Percentiles rank a stretch among this genome's conserved stretches.
Conservation (phyloP, 2,329 filamentous ascomycete genomes). For the Clonostachys sp. region DNA sequence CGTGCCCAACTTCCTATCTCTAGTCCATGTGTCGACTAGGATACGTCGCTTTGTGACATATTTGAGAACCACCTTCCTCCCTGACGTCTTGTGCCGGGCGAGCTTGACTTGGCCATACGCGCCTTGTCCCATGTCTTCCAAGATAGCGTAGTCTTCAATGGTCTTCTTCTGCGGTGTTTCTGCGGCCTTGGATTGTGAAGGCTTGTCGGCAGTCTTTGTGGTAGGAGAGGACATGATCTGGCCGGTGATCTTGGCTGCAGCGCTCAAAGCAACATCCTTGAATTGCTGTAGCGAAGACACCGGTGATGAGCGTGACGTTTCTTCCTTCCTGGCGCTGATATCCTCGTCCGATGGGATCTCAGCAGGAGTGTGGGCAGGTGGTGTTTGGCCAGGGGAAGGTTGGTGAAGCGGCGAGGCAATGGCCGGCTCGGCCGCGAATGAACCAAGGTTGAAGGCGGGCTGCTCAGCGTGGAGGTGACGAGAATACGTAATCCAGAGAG, state of each 20-base stretch:
- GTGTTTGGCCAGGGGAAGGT: constrained; percentile 70
- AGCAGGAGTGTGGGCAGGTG: constrained; percentile 49
- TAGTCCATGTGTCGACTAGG: constrained; percentile 96
- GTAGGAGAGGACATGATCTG: constrained; percentile 10
- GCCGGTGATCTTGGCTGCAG: constrained; percentile 48
- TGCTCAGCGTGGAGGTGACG: constrained; percentile 80
- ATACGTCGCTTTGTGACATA: constrained; percentile 97
- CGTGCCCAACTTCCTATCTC: constrained; percentile 86
- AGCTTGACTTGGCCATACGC: constrained; percentile 98
- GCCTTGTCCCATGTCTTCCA: constrained; percentile 98
- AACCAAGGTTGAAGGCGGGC: constrained; percentile 48
- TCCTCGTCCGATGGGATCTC: constrained; percentile 51
- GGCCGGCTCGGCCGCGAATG: constrained; percentile 1
- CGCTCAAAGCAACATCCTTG: constrained; percentile 50
- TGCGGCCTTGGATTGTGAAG: constrained; percentile 18
- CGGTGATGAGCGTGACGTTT: constrained; percentile 34
- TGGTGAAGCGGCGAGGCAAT: constrained; percentile 65
- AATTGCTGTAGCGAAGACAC: constrained; percentile 44
- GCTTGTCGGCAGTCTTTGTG: not conserved
- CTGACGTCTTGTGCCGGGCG: constrained; percentile 75
- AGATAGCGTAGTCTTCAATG: constrained; percentile 84
- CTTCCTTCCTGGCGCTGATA: constrained; percentile 37
- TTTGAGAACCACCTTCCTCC: constrained; percentile 88
- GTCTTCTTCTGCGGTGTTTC: constrained; percentile 60
- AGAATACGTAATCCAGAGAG: constrained; percentile 96